Percentiles rank a stretch among this genome's conserved stretches.
Evolutionary conservation across 495 filamentous ascomycete species (phyloP).

Genomic region (Aspergillus haitiensis): DNA sequence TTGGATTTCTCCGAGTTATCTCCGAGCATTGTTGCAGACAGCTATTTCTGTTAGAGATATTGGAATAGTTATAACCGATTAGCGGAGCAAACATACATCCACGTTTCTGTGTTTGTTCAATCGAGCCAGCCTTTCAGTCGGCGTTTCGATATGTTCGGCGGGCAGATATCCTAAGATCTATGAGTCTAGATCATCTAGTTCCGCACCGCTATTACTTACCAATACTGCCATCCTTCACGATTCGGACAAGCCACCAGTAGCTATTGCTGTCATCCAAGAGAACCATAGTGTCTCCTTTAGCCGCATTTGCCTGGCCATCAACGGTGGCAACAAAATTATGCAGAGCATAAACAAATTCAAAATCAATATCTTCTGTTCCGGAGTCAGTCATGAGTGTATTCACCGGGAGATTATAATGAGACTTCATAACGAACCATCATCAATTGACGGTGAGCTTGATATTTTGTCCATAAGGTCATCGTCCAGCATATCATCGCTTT

Average conservation of each 20-base stretch:
- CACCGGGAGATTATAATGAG: background rate
- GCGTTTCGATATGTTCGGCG: slow-evolving; percentile 98
- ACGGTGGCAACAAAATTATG: slow-evolving; percentile 98
- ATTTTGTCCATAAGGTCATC: slow-evolving; percentile 97
- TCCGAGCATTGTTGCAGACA: slow-evolving; percentile 91
- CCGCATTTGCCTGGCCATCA: slow-evolving; percentile 96
- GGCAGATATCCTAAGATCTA: slow-evolving; percentile 76
- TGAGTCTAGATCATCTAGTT: slow-evolving; percentile 21
- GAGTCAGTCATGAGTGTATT: slow-evolving; percentile 57
- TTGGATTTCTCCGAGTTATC: slow-evolving; percentile 87
- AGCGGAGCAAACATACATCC: slow-evolving; percentile 62
- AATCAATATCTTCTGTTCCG: slow-evolving; percentile 94
- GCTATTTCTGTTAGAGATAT: slow-evolving; percentile 44
- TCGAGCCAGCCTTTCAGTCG: slow-evolving; percentile 88
- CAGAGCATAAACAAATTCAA: slow-evolving; percentile 97
- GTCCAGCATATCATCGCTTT: slow-evolving; percentile 74
- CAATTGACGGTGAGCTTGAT: slow-evolving; percentile 95
- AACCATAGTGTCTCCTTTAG: slow-evolving; percentile 99
- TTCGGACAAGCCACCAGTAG: slow-evolving; percentile 98
- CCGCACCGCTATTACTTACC: slow-evolving; percentile 53
- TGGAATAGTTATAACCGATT: slow-evolving; percentile 16
- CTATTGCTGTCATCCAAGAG: slow-evolving; percentile 99
- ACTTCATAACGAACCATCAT: slow-evolving; percentile 78
- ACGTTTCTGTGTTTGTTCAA: slow-evolving; percentile 98
- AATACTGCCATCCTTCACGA: slow-evolving; percentile 96